phyloP scores from a whole-genome alignment of 106 monocot species.

The Dendrobium catenatum region DNA sequence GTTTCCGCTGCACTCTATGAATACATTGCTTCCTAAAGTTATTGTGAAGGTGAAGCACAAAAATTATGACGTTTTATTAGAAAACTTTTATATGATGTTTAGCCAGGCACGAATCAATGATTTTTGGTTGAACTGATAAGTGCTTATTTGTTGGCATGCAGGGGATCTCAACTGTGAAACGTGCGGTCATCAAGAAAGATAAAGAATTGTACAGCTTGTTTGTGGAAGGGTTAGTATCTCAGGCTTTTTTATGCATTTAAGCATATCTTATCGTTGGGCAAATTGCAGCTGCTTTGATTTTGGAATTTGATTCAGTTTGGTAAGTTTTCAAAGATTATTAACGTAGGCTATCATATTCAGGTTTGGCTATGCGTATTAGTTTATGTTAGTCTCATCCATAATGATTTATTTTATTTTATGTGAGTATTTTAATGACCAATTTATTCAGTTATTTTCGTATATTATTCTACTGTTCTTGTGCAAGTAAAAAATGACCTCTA shows the following conservation, averaged over 20 bases:
- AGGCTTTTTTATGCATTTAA: neutral
- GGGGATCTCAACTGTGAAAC: slow-evolving; percentile 80
- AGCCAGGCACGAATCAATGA: neutral
- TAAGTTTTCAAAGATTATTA: no score
- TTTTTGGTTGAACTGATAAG: neutral
- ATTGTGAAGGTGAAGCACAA: slow-evolving; percentile 68
- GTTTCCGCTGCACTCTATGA: slow-evolving; percentile 51
- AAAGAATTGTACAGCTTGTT: slow-evolving; percentile 42
- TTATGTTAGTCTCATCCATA: no score
- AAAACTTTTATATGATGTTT: neutral
- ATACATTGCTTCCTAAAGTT: slow-evolving; percentile 63
- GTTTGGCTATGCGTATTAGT: no score
- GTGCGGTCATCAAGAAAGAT: slow-evolving; percentile 51
- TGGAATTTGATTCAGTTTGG: no score
- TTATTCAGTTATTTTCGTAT: no score
- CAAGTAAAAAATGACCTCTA: no score
- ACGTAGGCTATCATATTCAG: no score
- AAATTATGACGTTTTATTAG: neutral
- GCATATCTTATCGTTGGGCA: no score
- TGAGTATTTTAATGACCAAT: no score
- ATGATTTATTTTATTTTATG: no score
- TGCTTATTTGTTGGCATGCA: slow-evolving; percentile 16
- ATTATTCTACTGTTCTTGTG: no score
- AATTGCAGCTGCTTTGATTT: no score
- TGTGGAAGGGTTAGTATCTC: slow-evolving; percentile 82